These are phyloP conservation scores for Rhynchosporium agropyri DNA, from an alignment of 2,329 filamentous ascomycete genomes.

Conservation along the genomic window DNA sequence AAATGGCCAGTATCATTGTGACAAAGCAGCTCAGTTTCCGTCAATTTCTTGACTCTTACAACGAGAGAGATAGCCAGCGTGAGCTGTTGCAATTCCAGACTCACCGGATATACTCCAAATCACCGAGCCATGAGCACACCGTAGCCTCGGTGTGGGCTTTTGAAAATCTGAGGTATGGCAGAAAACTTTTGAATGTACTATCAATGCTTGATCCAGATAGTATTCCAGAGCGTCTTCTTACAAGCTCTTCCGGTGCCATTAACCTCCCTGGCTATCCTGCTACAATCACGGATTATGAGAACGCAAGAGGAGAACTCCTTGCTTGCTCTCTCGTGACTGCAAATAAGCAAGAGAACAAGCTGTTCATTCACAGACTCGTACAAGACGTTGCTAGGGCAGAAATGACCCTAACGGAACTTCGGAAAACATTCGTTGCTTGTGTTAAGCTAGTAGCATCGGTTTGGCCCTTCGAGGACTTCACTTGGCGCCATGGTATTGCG, in stretches of 20 bases:
- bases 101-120: not conserved
- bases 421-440: not conserved
- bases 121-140: not conserved
- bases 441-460: not conserved
- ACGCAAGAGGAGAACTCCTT: constrained; percentile 36
- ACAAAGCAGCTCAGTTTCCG: not conserved
- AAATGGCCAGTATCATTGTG: constrained; percentile 4
- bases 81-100: not conserved
- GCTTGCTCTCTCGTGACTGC: constrained; percentile 37
- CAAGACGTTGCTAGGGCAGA: constrained; percentile 37
- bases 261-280: constrained; percentile 21
- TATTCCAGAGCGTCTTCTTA: constrained; percentile 32
- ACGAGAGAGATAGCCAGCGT: not conserved
- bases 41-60: not conserved
- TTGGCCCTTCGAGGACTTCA: constrained; percentile 2
- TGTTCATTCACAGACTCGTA: constrained; percentile 38
- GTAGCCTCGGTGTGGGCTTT: constrained; percentile 2
- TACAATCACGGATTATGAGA: constrained; percentile 29
- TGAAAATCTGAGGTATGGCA: not conserved
- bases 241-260: constrained; percentile 14
- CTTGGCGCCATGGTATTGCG: constrained; percentile 4
- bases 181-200: constrained; percentile 27
- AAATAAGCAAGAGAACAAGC: constrained; percentile 31
- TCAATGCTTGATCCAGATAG: constrained; percentile 37
- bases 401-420: not conserved